Evolutionary conservation across 2,329 filamentous ascomycete species (phyloP), one percentile per base, ranked within the genome.

Genomic region (Colletotrichum falcatum): DNA sequence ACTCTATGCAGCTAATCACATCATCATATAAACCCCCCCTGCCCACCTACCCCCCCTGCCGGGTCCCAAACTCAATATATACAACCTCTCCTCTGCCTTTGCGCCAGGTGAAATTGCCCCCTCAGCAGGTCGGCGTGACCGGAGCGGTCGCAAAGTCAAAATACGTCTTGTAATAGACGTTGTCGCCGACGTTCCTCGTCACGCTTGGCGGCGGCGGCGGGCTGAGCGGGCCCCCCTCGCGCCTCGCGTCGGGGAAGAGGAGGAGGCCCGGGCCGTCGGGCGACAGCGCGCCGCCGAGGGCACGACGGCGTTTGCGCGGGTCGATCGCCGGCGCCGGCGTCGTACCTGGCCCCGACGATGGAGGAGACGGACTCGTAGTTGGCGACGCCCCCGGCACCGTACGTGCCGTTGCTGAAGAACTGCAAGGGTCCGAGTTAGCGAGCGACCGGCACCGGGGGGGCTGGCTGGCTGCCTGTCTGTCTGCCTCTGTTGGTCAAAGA

Each of bases 311-410:
- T n/a, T n/a, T n/a, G n/a, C n/a, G 30, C 30, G 4, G 67, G 16
- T 70, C 64, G 7, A 70, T 67, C 46, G 33, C 58, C 67, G 26
- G 64, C 67, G 23, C 20, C 44, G 23, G 33, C 20, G 28, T 70
- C 67, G 64, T 70, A 67, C 35, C 48, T 62, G 5, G 64, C 67
- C 2, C 67, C 67, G 44, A 70, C 62, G 53, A 70, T 70, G 23
- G 64, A 67, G 1, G 64, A 70, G 23, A 67, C 59, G 44, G 67
- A 67, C 23, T 67, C 67, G 28, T 70, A 70, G 35, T 70, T 70
- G 44, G 67, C 67, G 12, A 67, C 67, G 1, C 67, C 67, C 2
- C 67, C 64, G 7, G 58, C 56, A 5, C 67, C 67, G 3, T 55
- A 55, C 0, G 65, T 68, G 26, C 65, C 65, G 53, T 68, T 68